Conservation (phyloP, 2,329 filamentous ascomycete species). For the Aureobasidium musti region DNA sequence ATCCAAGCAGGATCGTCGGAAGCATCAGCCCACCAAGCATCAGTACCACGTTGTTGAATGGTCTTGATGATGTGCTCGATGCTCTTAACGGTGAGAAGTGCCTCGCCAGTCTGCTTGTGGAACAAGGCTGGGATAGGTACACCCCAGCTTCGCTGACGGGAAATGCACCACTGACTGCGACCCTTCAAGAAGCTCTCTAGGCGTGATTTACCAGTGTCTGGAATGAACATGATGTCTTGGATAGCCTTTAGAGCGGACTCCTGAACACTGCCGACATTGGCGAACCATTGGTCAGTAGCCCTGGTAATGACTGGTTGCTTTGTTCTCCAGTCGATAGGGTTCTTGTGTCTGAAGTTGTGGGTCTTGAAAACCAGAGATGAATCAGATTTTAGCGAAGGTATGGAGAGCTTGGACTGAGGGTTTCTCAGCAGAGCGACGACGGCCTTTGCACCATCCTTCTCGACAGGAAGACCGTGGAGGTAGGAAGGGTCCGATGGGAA, state of each 20-base stretch:
- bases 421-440: conserved; percentile 69
- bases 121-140: conserved; percentile 94
- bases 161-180: conserved; percentile 97
- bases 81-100: conserved; percentile 75
- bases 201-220: conserved; percentile 69
- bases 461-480: conserved; percentile 71
- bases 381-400: conserved; percentile 36
- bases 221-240: conserved; percentile 73
- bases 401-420: conserved; percentile 32
- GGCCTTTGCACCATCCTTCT: conserved; percentile 66
- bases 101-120: conserved; percentile 60
- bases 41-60: conserved; percentile 75
- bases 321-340: conserved; percentile 96
- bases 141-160: conserved; percentile 91
- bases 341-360: conserved; percentile 82
- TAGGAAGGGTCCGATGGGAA: conserved; percentile 67
- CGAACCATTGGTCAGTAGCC: conserved; percentile 97
- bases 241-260: conserved; percentile 69
- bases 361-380: conserved; percentile 61
- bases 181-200: conserved; percentile 84
- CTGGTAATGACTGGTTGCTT: conserved; percentile 89
- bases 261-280: conserved; percentile 84
- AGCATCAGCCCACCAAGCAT: conserved; percentile 91
- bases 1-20: conserved; percentile 77
- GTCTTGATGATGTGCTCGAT: conserved; percentile 82